Base-by-base conservation (phyloP, 768 basidiomycete species). In the Lepiota venenata region DNA sequence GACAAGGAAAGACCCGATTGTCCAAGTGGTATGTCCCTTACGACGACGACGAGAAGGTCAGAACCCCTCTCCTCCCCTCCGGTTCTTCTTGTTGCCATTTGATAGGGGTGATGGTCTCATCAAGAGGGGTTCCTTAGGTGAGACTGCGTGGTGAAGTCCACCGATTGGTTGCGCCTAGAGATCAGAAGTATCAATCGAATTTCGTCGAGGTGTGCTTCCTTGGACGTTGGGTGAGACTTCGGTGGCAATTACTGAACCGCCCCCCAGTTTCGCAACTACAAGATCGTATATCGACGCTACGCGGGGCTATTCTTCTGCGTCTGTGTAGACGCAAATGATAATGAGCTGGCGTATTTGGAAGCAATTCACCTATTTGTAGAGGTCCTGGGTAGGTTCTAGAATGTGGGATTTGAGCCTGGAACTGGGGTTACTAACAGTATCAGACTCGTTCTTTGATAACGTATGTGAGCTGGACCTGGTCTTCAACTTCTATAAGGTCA, bases 1-100 rank as follows among this genome's bases (percentile, higher is more conserved):
- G 96, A 38, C 97, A 99, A 74, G 97, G 97, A 15, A 99, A 99
- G 75, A 98, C 96, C 2, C 80, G 97, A 52, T 70, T 98, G 47
- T 94, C 93, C 9, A 98, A 98, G 71, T 99, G 96, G 96, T 98
- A 98, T 74, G 92, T 92, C 22, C 97, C 97, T 1, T 98, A 94
- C 61, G 95, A 98, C 62, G 97, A 99, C 66, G 97, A 99, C 62
- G 97, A 98, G 78, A 99, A 98, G 86, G 93, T 92, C 43, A 29
- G 56, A 32, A 32, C 25, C 25, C 5, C 32, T 32, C n/a, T n/a
- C n/a, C n/a, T n/a, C n/a, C n/a, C n/a, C n/a, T n/a, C n/a, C 10
- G 8, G 32, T 9, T 32, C 27, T 20, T 37, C 9, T 44, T 14
- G 21, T 39, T 16, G 14, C 22, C 16, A 27, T 6, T 46, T 10